Evolutionary conservation across 2,329 filamentous ascomycete species (phyloP).

Genomic region (Aspergillus melleus): DNA sequence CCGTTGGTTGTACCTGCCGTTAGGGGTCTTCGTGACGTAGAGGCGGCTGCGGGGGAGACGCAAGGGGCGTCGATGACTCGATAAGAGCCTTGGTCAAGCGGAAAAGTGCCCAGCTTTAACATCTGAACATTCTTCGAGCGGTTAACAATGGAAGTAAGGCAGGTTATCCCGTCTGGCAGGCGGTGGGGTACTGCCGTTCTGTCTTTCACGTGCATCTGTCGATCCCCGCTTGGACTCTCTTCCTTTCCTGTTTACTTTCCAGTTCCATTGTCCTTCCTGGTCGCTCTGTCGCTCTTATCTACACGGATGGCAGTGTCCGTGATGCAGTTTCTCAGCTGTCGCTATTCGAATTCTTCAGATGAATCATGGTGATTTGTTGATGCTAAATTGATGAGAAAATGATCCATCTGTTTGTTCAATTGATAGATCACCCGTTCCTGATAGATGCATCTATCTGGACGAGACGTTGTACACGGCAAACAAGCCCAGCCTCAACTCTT

Average conservation of each 20-base stretch:
- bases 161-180: no score
- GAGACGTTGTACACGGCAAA: background rate
- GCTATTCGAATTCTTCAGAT: background rate
- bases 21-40: slow-evolving; percentile 11
- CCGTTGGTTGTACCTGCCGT: slow-evolving; percentile 18
- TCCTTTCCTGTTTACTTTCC: no score
- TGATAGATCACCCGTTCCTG: background rate
- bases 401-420: background rate
- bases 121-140: no score
- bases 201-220: no score
- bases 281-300: background rate
- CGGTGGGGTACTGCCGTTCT: no score
- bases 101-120: no score
- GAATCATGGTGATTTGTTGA: background rate
- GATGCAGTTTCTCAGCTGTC: background rate
- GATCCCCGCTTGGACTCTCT: no score
- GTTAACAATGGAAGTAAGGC: no score
- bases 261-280: no score
- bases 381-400: background rate
- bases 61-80: background rate
- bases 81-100: no score
- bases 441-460: background rate
- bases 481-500: background rate
- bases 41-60: background rate
- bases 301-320: background rate